Evolutionary conservation across 768 basidiomycete species (phyloP).

Genomic region (Antrodiella citrinella): DNA sequence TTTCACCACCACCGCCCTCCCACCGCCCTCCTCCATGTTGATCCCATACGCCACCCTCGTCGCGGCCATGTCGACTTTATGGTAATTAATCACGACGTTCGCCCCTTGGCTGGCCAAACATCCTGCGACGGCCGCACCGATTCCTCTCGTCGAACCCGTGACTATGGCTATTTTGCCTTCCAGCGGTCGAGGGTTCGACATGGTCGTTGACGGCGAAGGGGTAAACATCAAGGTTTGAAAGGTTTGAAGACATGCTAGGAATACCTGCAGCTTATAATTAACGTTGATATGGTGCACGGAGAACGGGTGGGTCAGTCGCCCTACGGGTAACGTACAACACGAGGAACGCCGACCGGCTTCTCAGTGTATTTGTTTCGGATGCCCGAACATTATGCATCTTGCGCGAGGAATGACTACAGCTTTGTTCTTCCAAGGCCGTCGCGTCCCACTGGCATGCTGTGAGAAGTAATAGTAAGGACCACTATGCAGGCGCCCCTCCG

Average conservation of each 20-base stretch:
- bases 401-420: no score
- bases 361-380: no score
- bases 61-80: constrained; percentile 32
- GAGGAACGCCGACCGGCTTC: no score
- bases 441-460: no score
- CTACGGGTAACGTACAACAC: no score
- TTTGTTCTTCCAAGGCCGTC: no score
- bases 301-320: neutral
- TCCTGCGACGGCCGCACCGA: constrained; percentile 47
- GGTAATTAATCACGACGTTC: constrained; percentile 51
- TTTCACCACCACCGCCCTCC: constrained; percentile 40
- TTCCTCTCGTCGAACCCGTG: constrained; percentile 53
- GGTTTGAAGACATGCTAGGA: no score
- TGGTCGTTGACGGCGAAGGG: neutral
- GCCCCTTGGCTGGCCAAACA: constrained; percentile 50
- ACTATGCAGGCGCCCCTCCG: no score
- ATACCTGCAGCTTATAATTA: neutral
- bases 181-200: constrained; percentile 7
- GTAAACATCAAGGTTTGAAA: neutral
- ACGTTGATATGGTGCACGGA: neutral
- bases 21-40: constrained; percentile 31
- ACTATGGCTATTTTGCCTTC: constrained; percentile 31
- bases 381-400: no score
- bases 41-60: constrained; percentile 40
- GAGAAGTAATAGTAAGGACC: no score